phyloP scores from a whole-genome alignment of 345 rosid genomes.

The Eucalyptus marginata region DNA sequence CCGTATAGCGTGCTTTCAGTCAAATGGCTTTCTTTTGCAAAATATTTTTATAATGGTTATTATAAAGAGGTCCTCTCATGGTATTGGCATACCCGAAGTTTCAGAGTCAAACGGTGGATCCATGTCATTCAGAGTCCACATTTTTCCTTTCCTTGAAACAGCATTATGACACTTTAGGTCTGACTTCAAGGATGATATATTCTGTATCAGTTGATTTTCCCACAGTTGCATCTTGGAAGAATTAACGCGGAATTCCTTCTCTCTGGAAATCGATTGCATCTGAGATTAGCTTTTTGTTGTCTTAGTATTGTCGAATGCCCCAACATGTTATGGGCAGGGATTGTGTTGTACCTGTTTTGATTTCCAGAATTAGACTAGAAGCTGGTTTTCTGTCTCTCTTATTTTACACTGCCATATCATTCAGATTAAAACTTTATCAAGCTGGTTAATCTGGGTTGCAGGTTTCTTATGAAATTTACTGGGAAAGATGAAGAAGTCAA shows the following conservation, averaged over 20 bases:
- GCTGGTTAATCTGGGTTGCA: conserved; percentile 1
- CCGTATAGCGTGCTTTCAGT: not conserved
- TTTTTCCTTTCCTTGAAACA: not conserved
- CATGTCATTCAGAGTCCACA: not conserved
- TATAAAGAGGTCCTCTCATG: not conserved
- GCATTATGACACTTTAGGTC: not conserved
- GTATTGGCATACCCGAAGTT: not conserved
- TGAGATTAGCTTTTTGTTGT: not conserved
- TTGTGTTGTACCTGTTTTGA: not conserved
- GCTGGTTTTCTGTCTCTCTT: not conserved
- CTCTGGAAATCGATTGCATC: not conserved
- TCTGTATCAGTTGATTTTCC: not conserved
- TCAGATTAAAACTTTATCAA: not conserved
- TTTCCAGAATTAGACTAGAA: not conserved
- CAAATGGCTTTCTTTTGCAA: not conserved
- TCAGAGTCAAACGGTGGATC: not conserved
- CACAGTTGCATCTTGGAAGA: not conserved
- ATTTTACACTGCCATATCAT: not conserved
- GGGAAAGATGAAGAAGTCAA: conserved; percentile 85
- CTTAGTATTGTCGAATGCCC: not conserved
- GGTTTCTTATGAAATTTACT: conserved; percentile 80
- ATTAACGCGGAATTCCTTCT: not conserved
- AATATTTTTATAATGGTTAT: not conserved
- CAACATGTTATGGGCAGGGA: not conserved
- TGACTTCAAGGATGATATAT: not conserved